A percentile compares a stretch with the other conserved stretches of the same genome.
Conservation (phyloP, 1,284 basidiomycete genomes). For the Sporisorium iseilematis-ciliati region DNA sequence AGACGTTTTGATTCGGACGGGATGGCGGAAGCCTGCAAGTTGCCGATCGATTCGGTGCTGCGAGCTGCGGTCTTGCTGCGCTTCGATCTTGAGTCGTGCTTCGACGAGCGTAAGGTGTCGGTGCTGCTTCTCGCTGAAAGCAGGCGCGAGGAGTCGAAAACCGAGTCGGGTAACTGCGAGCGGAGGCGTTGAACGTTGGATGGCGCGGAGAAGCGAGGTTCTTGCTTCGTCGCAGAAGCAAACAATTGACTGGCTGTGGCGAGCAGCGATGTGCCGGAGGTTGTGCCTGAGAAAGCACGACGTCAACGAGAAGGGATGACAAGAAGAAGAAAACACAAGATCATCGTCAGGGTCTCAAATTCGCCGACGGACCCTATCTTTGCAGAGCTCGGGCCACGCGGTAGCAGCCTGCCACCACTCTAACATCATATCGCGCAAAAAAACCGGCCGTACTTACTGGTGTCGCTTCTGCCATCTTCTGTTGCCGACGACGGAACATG, state of each 20-base stretch:
- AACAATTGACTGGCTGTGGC: conserved; percentile 16
- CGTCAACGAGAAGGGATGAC: background rate
- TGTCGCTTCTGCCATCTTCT: conserved; percentile 6
- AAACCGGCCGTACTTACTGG: conserved; percentile 18
- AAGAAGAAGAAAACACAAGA: background rate
- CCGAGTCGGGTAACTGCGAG: conserved; percentile 18
- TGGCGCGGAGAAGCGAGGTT: background rate
- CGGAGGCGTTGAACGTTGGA: background rate
- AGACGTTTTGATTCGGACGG: conserved; percentile 38
- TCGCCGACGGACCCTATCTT: conserved; percentile 16
- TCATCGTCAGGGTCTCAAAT: background rate
- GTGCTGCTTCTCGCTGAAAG: conserved; percentile 29
- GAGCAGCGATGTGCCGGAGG: conserved; percentile 12
- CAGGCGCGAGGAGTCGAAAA: conserved; percentile 28
- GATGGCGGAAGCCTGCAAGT: conserved; percentile 23
- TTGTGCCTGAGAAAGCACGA: background rate
- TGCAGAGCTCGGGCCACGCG: conserved; percentile 22
- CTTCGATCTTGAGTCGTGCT: background rate
- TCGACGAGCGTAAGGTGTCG: conserved; percentile 17
- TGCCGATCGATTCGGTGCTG: background rate
- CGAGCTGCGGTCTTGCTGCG: background rate
- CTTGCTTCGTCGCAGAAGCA: background rate
- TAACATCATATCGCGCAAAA: conserved; percentile 6
- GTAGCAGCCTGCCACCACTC: background rate
- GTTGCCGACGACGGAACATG: background rate